These are phyloP conservation scores for Flagelloscypha sp. DNA, from an alignment of 768 basidiomycete genomes.

Conservation along the genomic window DNA sequence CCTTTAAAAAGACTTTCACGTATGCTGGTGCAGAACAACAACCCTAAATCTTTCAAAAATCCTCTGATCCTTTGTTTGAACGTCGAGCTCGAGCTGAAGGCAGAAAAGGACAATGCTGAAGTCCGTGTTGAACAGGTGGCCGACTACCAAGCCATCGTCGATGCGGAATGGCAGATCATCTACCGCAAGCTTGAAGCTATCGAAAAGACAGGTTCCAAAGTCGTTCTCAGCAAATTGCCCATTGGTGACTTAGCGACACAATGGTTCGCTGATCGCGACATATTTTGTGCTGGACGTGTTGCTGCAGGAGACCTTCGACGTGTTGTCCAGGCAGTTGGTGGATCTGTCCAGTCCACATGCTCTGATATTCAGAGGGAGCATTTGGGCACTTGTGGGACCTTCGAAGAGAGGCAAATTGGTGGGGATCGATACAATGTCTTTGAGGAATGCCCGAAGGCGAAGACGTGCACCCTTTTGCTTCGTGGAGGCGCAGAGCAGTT, in stretches of 20 bases:
- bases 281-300: constrained; percentile 98
- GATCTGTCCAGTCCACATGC: constrained; percentile 90
- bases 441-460: constrained; percentile 85
- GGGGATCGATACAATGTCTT: constrained; percentile 96
- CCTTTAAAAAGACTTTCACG: constrained; percentile 99
- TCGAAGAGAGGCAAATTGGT: constrained; percentile 93
- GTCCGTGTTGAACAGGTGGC: constrained; percentile 94
- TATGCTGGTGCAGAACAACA: constrained; percentile 99
- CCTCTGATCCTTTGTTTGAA: constrained; percentile 92
- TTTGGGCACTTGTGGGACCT: constrained; percentile 86
- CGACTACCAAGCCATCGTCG: constrained; percentile 98
- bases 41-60: constrained; percentile 82
- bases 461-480: constrained; percentile 90
- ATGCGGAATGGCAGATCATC: constrained; percentile 99
- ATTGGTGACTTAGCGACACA: constrained; percentile 98
- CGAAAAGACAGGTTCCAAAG: constrained; percentile 92
- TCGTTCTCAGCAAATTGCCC: constrained; percentile 95
- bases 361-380: constrained; percentile 87
- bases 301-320: constrained; percentile 82
- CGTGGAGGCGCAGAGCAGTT: constrained; percentile 98
- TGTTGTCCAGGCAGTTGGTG: constrained; percentile 94
- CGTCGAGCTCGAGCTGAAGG: constrained; percentile 97
- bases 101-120: constrained; percentile 99
- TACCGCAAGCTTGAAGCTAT: constrained; percentile 95
- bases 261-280: constrained; percentile 98